A percentile compares a stretch with the other conserved stretches of the same genome.
Conservation (phyloP, 2,329 filamentous ascomycete genomes). For the Chaetomium globosum region DNA sequence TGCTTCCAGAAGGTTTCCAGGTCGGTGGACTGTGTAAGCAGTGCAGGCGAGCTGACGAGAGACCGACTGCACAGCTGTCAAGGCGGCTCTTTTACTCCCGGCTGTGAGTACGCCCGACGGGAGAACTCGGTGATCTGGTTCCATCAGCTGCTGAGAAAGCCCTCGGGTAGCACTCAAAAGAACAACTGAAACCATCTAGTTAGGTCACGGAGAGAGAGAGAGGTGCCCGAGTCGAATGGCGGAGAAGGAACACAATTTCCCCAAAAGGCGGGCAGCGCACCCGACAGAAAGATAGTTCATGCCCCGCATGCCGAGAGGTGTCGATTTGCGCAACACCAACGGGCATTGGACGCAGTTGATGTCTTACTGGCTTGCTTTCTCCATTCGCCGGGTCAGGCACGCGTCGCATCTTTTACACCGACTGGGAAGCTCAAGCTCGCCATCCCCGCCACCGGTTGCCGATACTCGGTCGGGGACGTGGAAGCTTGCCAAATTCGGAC, state of each 20-base stretch:
- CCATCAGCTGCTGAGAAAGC: not conserved
- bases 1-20: conserved; percentile 22
- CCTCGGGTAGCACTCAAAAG: not conserved
- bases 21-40: conserved; percentile 1
- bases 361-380: not conserved
- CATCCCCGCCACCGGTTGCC: conserved; percentile 3
- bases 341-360: conserved; percentile 1
- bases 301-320: conserved; percentile 10
- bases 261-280: conserved; percentile 20
- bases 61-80: not conserved
- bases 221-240: conserved; percentile 7
- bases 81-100: not conserved
- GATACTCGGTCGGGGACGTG: not conserved
- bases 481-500: not conserved
- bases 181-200: not conserved
- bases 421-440: not conserved
- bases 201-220: not conserved
- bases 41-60: conserved; percentile 13
- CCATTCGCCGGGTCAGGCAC: not conserved
- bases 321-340: conserved; percentile 9
- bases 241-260: not conserved
- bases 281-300: not conserved
- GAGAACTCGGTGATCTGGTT: not conserved
- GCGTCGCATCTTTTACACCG: not conserved
- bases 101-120: not conserved